Conservation (phyloP, 306 rosid genomes). For the Pterocarpus macrocarpus region DNA sequence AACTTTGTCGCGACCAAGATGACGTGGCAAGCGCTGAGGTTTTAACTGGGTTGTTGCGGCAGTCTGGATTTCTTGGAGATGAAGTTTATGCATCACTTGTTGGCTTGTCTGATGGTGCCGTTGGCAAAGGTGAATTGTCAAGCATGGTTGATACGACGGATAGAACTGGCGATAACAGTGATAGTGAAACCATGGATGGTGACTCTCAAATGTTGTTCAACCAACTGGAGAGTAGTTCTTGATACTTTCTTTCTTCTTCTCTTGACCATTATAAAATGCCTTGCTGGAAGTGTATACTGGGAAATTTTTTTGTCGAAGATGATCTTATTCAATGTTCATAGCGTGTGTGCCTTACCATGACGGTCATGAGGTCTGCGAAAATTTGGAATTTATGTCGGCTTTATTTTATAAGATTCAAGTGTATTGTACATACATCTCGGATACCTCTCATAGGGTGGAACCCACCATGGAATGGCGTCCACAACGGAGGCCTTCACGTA, state of each 20-base stretch:
- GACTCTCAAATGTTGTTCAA: slow-evolving; percentile 69
- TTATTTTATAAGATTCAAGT: too few species aligned
- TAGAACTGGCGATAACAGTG: slow-evolving; percentile 37
- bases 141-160: slow-evolving; percentile 37
- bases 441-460: too few species aligned
- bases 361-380: slow-evolving; percentile 27
- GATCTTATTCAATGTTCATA: slow-evolving; percentile 1
- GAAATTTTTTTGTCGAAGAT: background rate
- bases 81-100: slow-evolving; percentile 64
- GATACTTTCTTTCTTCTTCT: slow-evolving; percentile 27
- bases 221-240: slow-evolving; percentile 57
- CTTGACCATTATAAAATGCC: slow-evolving; percentile 9
- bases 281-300: slow-evolving; percentile 17
- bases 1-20: slow-evolving; percentile 68
- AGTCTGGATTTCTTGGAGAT: slow-evolving; percentile 56
- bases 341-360: slow-evolving; percentile 3
- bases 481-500: too few species aligned
- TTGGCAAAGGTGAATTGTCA: slow-evolving; percentile 37
- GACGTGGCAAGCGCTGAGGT: slow-evolving; percentile 65
- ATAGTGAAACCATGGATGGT: slow-evolving; percentile 47
- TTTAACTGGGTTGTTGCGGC: slow-evolving; percentile 65
- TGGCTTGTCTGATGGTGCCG: slow-evolving; percentile 56
- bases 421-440: too few species aligned
- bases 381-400: background rate
- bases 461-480: too few species aligned